Conservation (phyloP, 805 yeast species). For the Geotrichum ghanense region DNA sequence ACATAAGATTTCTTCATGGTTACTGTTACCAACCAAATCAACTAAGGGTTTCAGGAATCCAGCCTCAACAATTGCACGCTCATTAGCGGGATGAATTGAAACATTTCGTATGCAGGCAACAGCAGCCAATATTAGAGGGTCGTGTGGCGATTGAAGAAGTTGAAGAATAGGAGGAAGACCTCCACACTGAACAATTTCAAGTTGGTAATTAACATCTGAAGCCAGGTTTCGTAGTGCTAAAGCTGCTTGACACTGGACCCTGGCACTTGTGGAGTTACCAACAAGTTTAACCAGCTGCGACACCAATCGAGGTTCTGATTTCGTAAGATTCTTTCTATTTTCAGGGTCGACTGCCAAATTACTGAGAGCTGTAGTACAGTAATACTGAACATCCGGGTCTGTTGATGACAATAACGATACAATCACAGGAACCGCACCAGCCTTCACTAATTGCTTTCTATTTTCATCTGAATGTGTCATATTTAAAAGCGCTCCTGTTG, state of each 20-base stretch:
- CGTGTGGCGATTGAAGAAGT: conserved; percentile 76
- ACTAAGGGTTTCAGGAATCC: conserved; percentile 92
- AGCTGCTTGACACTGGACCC: conserved; percentile 98
- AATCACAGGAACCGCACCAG: conserved; percentile 95
- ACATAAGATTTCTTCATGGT: conserved; percentile 93
- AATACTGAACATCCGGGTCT: conserved; percentile 96
- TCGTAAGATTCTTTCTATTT: conserved; percentile 77
- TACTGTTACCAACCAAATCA: conserved; percentile 57
- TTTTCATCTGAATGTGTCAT: conserved; percentile 98
- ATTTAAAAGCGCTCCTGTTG: conserved; percentile 93
- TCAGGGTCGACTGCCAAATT: conserved; percentile 95
- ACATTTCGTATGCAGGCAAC: conserved; percentile 97
- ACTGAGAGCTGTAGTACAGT: conserved; percentile 94
- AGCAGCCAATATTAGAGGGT: conserved; percentile 87
- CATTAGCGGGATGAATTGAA: conserved; percentile 93
- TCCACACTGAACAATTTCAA: conserved; percentile 90
- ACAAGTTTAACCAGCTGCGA: background rate
- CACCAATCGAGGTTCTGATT: conserved; percentile 88
- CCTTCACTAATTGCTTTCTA: conserved; percentile 90
- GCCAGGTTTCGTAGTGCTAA: conserved; percentile 92
- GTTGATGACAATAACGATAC: conserved; percentile 74
- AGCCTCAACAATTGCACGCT: conserved; percentile 90
- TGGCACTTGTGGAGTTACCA: conserved; percentile 68
- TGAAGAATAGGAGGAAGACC: conserved; percentile 92
- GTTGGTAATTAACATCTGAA: conserved; percentile 88